These are phyloP conservation scores for Kwoniella dejecticola DNA, from an alignment of 768 basidiomycete species.

Conservation along the genomic window DNA sequence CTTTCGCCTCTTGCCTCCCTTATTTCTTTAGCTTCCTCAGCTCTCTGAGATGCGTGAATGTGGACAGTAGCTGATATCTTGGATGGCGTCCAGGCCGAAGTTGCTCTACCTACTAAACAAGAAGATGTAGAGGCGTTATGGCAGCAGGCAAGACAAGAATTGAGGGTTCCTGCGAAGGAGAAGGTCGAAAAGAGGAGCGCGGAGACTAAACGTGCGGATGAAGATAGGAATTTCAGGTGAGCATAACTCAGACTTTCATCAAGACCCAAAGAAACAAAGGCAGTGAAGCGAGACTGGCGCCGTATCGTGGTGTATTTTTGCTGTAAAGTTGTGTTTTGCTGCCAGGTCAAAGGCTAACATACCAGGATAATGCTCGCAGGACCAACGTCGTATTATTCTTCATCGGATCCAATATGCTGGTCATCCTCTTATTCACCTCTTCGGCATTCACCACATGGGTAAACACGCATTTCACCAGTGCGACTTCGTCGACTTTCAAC, in stretches of 20 bases:
- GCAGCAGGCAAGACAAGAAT: constrained; percentile 70
- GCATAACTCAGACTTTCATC: too few species aligned
- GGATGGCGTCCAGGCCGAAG: too few species aligned
- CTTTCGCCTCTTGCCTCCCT: too few species aligned
- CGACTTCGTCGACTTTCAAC: constrained; percentile 68
- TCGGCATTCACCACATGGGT: constrained; percentile 76
- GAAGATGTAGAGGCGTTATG: constrained; percentile 89
- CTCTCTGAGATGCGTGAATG: too few species aligned
- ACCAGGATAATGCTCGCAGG: constrained; percentile 4
- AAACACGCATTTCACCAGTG: constrained; percentile 61
- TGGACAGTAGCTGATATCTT: too few species aligned
- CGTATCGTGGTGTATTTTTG: too few species aligned
- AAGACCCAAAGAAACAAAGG: too few species aligned
- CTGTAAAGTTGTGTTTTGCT: too few species aligned
- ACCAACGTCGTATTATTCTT: constrained; percentile 52
- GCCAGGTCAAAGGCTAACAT: too few species aligned
- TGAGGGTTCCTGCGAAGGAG: constrained; percentile 69
- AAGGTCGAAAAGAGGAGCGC: constrained; percentile 81
- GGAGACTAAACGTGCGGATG: constrained; percentile 82
- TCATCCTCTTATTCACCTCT: constrained; percentile 62
- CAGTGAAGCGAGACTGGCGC: too few species aligned
- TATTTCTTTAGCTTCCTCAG: too few species aligned
- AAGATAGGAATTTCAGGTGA: constrained; percentile 50
- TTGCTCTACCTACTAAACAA: constrained; percentile 74
- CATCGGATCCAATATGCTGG: constrained; percentile 72